Conservation (phyloP, 2,329 filamentous ascomycete genomes). For the Claviceps capensis region DNA sequence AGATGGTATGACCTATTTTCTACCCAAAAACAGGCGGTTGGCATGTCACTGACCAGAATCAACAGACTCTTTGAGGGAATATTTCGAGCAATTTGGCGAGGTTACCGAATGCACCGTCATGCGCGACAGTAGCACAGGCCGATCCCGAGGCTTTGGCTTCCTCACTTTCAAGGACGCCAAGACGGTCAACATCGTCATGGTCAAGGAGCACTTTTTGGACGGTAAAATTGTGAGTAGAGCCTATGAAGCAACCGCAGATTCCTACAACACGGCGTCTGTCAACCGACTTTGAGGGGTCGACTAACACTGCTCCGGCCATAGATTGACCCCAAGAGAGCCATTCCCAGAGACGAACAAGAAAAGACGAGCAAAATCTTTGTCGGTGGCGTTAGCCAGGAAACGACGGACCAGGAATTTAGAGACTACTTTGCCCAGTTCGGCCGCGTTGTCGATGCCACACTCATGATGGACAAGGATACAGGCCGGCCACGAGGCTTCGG, state of each 20-base stretch:
- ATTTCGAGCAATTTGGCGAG: conserved; percentile 96
- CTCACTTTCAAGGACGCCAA: conserved; percentile 96
- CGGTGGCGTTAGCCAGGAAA: conserved; percentile 92
- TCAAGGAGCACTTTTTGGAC: conserved; percentile 96
- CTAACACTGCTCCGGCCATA: conserved; percentile 21
- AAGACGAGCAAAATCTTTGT: conserved; percentile 99
- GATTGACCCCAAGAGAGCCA: conserved; percentile 97
- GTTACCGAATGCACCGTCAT: conserved; percentile 98
- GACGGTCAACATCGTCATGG: conserved; percentile 98
- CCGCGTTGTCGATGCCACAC: conserved; percentile 86
- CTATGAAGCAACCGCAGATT: too few relatives aligned
- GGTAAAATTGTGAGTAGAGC: conserved; percentile 75
- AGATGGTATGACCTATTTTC: conserved; percentile 55
- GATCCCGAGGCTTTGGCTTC: conserved; percentile 93
- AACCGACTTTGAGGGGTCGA: background rate
- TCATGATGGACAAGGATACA: conserved; percentile 99
- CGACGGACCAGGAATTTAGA: conserved; percentile 89
- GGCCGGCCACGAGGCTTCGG: conserved; percentile 93
- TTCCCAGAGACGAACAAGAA: conserved; percentile 94
- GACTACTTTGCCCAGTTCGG: conserved; percentile 96
- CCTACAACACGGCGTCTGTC: too few relatives aligned
- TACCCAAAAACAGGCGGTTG: conserved; percentile 1
- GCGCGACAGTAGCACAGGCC: conserved; percentile 85
- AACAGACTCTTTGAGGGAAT: conserved; percentile 85
- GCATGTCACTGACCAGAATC: conserved; percentile 2